Base-by-base conservation (phyloP, 257 asterid species). In the Haberlea rhodopensis region DNA sequence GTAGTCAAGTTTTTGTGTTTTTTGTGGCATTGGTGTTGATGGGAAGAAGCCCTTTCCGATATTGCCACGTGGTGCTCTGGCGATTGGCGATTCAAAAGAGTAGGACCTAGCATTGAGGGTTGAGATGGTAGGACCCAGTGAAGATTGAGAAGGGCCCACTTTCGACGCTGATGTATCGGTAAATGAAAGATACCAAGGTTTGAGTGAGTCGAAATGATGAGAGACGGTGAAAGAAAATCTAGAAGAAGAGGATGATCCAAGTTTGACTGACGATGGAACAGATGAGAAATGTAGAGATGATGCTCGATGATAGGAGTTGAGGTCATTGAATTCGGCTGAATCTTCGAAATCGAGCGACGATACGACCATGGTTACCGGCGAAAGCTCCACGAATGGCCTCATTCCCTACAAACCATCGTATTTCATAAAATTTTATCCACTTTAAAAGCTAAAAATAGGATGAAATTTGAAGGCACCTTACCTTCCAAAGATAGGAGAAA, bases 401-500 rank as follows among this genome's bases (percentile, higher is more conserved):
- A 90, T 81, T 4, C 99, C 99, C 99, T 94, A 5, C 16, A 29
- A 29, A 65, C 8, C 21, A 62, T 4, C 4, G 56, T 25, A n/a
- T n/a, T 45, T 58, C 1, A 22, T 3, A 29, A 45, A 24, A 32
- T 29, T 29, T 29, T 29, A 4, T 29, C 1, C 6, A 29, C 37
- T 5, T 37, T 3, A 10, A n/a, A n/a, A n/a, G n/a, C n/a, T 37
- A n/a, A 53, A 52, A 15, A 34, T 5, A 37, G 8, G 13, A 27
- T 34, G 22, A 72, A 51, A 22, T 55, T 19, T 31, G 26, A 6
- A n/a, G 2, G 5, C n/a, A n/a, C n/a, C n/a, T n/a, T 79, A 94
- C 99, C 99, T 90, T 94, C 99, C 99, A 94, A 53, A 94, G 82
- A 76, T 86, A 90, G 10, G 95, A 78, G 80, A 94, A 87, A 28